Percentiles rank a stretch among this genome's conserved stretches.
These are phyloP conservation scores for Raffaelea deltoideospora DNA, from an alignment of 2,329 filamentous ascomycete genomes.

Conservation along the genomic window DNA sequence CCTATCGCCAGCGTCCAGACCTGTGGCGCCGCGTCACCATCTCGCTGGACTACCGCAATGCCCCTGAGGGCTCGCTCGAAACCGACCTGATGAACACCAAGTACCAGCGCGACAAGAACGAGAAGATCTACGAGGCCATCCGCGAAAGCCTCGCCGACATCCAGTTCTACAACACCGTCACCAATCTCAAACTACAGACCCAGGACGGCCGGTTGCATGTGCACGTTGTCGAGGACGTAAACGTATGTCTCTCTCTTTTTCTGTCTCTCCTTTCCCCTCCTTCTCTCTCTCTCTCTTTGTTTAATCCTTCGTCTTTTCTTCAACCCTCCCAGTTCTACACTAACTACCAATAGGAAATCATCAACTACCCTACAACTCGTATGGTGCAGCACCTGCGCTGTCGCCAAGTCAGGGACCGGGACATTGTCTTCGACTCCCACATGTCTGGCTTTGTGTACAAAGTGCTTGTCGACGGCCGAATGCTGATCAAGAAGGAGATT, in stretches of 20 bases:
- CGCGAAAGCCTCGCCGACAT: conserved; percentile 86
- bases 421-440: conserved; percentile 76
- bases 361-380: conserved; percentile 61
- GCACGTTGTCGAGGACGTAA: conserved; percentile 92
- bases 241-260: conserved; percentile 36
- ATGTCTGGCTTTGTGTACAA: conserved; percentile 97
- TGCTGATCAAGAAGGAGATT: conserved; percentile 94
- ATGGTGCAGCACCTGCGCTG: conserved; percentile 61
- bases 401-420: conserved; percentile 51
- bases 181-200: conserved; percentile 87
- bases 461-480: conserved; percentile 50
- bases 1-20: conserved; percentile 67
- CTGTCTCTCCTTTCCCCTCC: background rate
- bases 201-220: conserved; percentile 79
- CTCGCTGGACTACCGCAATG: conserved; percentile 79
- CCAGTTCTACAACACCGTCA: conserved; percentile 90
- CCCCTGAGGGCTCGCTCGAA: conserved; percentile 70
- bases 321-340: background rate
- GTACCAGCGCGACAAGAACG: conserved; percentile 82
- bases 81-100: conserved; percentile 61
- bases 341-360: conserved; percentile 52
- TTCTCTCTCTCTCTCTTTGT: background rate
- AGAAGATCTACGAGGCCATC: conserved; percentile 87
- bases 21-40: conserved; percentile 82
- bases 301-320: background rate